Evolutionary conservation across 2,329 filamentous ascomycete species (phyloP), one percentile per base, ranked within the genome.

Genomic region (Cadophora sp.): DNA sequence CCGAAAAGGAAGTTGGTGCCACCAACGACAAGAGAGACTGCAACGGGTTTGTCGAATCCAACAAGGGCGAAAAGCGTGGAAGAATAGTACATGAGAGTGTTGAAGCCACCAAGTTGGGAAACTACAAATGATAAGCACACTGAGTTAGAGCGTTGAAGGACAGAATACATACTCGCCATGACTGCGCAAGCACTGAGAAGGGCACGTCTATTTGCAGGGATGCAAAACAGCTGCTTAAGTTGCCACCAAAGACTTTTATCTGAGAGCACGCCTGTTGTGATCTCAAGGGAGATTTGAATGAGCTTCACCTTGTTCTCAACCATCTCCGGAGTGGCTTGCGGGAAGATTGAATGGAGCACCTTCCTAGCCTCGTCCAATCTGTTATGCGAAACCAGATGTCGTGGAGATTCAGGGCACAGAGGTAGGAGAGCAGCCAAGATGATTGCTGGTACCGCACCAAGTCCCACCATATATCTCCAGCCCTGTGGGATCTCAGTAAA

Each of bases 61-160:
- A 48, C 43, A 22, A 48, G 43, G 9, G 43, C 43, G 43, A 48
- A 48, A 4, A 48, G 43, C 1, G 43, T 48, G 8, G 43, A 48
- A 22, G 43, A 48, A 19, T 48, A 48, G n/a, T 48, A 48, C 43
- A 48, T 48, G 43, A 48, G 43, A n/a, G 43, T 48, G n/a, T 48
- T 48, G 43, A 48, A 48, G 16, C 43, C 43, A 48, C 43, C 43
- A 9, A 48, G 43, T 48, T 48, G 43, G 7, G 43, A 48, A n/a
- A 48, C 43, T 48, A 19, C 8, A 48, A 1, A 12, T 2, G 7
- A 9, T 37, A 2, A 37, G 34, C 34, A 37, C 8, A 9, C n/a
- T n/a, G 14, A 4, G 3, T 37, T 12, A 4, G 7, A 8, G 14
- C 2, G 7, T 37, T 12, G 34, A 37, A n/a, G 34, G 7, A 37